Evolutionary conservation across 768 basidiomycete genomes (phyloP), one percentile per base, ranked within the genome.

Genomic region (Hirschioporus abietinus): DNA sequence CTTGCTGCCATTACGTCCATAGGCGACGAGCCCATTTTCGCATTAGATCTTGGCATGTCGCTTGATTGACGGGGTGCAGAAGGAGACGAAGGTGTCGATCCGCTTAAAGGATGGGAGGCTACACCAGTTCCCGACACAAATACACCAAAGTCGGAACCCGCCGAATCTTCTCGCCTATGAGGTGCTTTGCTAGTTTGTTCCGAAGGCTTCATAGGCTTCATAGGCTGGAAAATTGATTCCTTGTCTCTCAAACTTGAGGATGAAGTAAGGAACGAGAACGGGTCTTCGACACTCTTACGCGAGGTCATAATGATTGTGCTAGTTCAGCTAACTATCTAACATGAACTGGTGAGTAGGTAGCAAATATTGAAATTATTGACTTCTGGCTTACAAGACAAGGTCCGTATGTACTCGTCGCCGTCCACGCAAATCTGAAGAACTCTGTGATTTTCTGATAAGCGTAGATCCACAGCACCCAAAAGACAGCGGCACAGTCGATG

Each of bases 101-200:
- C 26, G 1, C 57, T 73, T 26, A 86, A 76, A 2, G 87, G 86
- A 67, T 89, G 42, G 15, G 42, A 52, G 42, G 42, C 42, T 52
- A 52, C 86, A 36, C 87, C 82, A 9, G 78, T 78, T 0, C 88
- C 86, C 3, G 84, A 84, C 1, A 89, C 84, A 64, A 89, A 88
- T 0, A 85, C 77, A 10, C 87, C 87, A 71, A 88, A 88, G 23
- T 89, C 87, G 0, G 83, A 83, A 70, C 82, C 80, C 7, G 78
- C 67, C 12, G 79, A 78, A 12, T 67, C 62, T 34, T 52, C 42
- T 52, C 42, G 42, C 12, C 20, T 52, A 20, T 52, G 42, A 12
- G 42, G 42, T 20, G 42, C 42, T 52, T 52, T 52, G 42, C 42
- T 52, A 20, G 42, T 52, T 20, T 52, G 42, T 52, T 52, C 35